Conservation (phyloP, 768 basidiomycete genomes). For the Suillus fuscotomentosus region DNA sequence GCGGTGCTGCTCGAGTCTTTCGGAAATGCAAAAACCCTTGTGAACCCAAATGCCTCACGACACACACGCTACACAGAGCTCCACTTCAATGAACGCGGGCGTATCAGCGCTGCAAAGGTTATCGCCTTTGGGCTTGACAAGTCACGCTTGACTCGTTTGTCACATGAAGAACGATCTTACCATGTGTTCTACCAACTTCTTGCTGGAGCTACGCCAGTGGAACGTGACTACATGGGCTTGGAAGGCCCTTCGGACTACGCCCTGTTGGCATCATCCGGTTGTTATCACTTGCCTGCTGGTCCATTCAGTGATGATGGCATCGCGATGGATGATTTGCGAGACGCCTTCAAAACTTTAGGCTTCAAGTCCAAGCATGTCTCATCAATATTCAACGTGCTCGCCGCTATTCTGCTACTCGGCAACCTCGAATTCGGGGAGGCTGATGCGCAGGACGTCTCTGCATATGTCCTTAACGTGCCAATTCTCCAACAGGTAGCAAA, state of each 20-base stretch:
- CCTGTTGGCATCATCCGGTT: slow-evolving; percentile 56
- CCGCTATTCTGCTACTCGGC: slow-evolving; percentile 54
- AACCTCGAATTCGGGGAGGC: slow-evolving; percentile 59
- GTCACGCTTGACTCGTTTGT: slow-evolving; percentile 49
- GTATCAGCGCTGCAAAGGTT: slow-evolving; percentile 55
- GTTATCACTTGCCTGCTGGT: slow-evolving; percentile 63
- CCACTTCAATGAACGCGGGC: slow-evolving; percentile 56
- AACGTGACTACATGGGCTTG: slow-evolving; percentile 50
- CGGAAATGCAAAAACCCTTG: slow-evolving; percentile 62
- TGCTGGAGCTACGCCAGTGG: slow-evolving; percentile 53
- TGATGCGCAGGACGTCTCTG: slow-evolving; percentile 53
- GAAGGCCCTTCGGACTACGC: slow-evolving; percentile 61
- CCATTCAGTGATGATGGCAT: slow-evolving; percentile 61
- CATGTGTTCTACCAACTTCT: slow-evolving; percentile 68
- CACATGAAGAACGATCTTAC: slow-evolving; percentile 61
- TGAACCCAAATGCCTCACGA: slow-evolving; percentile 64
- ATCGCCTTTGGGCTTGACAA: slow-evolving; percentile 65
- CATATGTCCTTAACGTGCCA: slow-evolving; percentile 43
- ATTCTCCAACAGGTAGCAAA: slow-evolving; percentile 50
- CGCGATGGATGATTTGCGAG: slow-evolving; percentile 57
- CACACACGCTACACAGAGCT: slow-evolving; percentile 59
- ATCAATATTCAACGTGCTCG: slow-evolving; percentile 52
- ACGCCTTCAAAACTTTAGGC: slow-evolving; percentile 52
- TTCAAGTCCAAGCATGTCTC: slow-evolving; percentile 61
- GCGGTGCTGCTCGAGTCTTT: slow-evolving; percentile 59